These are phyloP conservation scores for Diutina catenulata DNA, from an alignment of 1,139 yeast genomes.

Conservation along the genomic window DNA sequence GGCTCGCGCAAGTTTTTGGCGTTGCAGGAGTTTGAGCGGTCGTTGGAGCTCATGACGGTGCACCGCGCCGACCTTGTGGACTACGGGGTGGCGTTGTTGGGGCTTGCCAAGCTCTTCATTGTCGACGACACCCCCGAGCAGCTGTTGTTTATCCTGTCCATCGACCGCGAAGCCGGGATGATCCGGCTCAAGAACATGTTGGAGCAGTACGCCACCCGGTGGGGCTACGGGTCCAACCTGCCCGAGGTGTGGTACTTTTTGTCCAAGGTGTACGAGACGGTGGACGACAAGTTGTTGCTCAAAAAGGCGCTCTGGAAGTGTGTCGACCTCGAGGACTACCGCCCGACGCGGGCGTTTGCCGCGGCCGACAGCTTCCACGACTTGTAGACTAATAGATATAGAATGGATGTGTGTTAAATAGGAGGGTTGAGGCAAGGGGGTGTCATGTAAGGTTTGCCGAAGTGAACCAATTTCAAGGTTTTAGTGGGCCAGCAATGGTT, in stretches of 20 bases:
- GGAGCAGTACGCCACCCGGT: slow-evolving; percentile 36
- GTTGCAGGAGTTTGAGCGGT: slow-evolving; percentile 55
- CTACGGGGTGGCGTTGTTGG: slow-evolving; percentile 52
- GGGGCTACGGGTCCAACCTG: slow-evolving; percentile 42
- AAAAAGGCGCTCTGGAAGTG: slow-evolving; percentile 52
- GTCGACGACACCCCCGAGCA: slow-evolving; percentile 20
- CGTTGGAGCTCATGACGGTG: slow-evolving; percentile 20
- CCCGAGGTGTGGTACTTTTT: slow-evolving; percentile 70
- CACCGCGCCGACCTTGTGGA: slow-evolving; percentile 19
- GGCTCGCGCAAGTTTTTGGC: slow-evolving; percentile 35
- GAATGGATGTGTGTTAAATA: not conserved
- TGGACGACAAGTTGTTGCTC: slow-evolving; percentile 43
- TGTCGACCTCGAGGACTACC: slow-evolving; percentile 52
- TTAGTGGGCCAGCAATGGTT: too few species aligned
- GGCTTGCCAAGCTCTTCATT: slow-evolving; percentile 48
- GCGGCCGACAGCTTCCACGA: not conserved
- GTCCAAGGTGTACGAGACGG: slow-evolving; percentile 50
- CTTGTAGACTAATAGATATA: not conserved
- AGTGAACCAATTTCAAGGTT: too few species aligned
- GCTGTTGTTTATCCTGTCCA: slow-evolving; percentile 24
- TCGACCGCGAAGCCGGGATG: slow-evolving; percentile 52
- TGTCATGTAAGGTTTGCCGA: too few species aligned
- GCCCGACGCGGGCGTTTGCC: slow-evolving; percentile 43
- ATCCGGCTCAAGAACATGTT: slow-evolving; percentile 54
- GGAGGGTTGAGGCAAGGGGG: too few species aligned